These are phyloP conservation scores for Myrmaecium sp. DNA, from an alignment of 2,329 filamentous ascomycete genomes.

Conservation along the genomic window DNA sequence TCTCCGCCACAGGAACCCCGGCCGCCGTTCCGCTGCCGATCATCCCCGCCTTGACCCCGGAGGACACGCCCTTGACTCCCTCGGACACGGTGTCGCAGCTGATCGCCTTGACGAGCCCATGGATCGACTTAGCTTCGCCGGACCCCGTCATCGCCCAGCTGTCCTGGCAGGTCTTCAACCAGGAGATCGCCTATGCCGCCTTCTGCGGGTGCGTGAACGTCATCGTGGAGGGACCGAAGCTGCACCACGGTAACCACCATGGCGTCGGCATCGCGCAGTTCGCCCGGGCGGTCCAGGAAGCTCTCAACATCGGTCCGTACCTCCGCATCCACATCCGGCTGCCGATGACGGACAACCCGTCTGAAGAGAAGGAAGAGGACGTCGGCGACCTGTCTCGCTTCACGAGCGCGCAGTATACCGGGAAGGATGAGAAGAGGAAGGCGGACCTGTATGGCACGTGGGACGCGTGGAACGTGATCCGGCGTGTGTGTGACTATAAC, in stretches of 20 bases:
- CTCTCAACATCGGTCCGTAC: conserved; percentile 55
- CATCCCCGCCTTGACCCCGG: conserved; percentile 51
- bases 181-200: conserved; percentile 86
- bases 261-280: conserved; percentile 49
- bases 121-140: conserved; percentile 76
- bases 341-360: conserved; percentile 64
- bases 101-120: conserved; percentile 67
- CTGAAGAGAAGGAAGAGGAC: conserved; percentile 36
- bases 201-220: conserved; percentile 84
- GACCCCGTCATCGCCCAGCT: conserved; percentile 73
- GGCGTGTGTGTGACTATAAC: conserved; percentile 73
- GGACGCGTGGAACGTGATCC: conserved; percentile 87
- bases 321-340: conserved; percentile 67
- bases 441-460: conserved; percentile 60
- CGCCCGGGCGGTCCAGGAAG: conserved; percentile 68
- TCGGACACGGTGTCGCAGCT: conserved; percentile 53
- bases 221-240: conserved; percentile 60
- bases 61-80: conserved; percentile 61
- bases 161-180: conserved; percentile 74
- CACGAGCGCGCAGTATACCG: conserved; percentile 17
- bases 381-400: conserved; percentile 36
- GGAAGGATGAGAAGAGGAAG: conserved; percentile 3
- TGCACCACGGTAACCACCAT: conserved; percentile 36
- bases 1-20: conserved; percentile 25
- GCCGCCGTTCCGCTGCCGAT: conserved; percentile 25